Conservation (phyloP, 345 rosid species). For the Trapa incisa region DNA sequence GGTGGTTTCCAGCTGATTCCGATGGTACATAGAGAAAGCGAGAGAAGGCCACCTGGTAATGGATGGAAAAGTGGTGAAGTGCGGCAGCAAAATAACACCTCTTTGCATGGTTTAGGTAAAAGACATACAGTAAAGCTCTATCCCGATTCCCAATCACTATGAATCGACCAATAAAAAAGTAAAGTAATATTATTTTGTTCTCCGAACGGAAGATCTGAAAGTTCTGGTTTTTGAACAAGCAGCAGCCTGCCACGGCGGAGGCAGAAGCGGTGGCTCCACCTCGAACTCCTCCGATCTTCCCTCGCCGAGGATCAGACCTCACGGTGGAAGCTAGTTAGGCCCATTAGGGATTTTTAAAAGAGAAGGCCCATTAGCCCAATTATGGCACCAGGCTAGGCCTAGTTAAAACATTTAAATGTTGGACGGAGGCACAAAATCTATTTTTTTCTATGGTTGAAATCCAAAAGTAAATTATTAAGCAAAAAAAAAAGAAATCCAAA, state of each 20-base stretch:
- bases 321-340: background rate
- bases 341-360: background rate
- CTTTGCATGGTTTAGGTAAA: constrained; percentile 9
- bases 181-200: too few relatives aligned
- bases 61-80: constrained; percentile 9
- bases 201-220: background rate
- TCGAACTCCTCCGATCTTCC: background rate
- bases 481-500: too few relatives aligned
- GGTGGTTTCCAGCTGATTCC: background rate
- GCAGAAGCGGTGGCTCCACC: background rate
- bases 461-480: too few relatives aligned
- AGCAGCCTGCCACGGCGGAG: background rate
- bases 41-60: constrained; percentile 7
- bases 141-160: background rate
- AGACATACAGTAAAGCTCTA: background rate
- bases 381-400: background rate
- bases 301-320: background rate
- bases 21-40: background rate
- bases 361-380: background rate
- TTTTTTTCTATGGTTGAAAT: too few relatives aligned
- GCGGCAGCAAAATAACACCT: constrained; percentile 3
- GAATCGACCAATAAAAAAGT: background rate
- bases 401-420: background rate
- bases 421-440: too few relatives aligned
- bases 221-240: background rate